Evolutionary conservation across 192 early-diverging fungal species (phyloP).

Genomic region (Linderina pennispora): DNA sequence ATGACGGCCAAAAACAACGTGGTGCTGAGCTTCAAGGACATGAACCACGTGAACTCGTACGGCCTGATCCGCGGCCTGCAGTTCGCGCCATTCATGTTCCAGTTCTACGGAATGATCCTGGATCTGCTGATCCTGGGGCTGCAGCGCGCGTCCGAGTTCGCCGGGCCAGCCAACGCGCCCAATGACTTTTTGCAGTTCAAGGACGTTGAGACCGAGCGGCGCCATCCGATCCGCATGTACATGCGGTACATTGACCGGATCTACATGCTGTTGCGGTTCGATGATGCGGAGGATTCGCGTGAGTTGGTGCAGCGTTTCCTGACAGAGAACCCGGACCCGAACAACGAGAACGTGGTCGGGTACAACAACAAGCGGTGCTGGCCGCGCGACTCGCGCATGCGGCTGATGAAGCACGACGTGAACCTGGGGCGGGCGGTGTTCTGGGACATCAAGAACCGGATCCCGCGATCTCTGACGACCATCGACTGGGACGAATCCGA

Average conservation of each 20-base stretch:
- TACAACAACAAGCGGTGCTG: slow-evolving; percentile 99
- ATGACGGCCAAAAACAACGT: slow-evolving; percentile 99
- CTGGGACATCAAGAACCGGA: slow-evolving; percentile 98
- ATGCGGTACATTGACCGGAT: slow-evolving; percentile 91
- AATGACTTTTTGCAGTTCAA: slow-evolving; percentile 97
- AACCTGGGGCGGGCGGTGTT: slow-evolving; percentile 96
- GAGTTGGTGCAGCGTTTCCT: slow-evolving; percentile 95
- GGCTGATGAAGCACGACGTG: slow-evolving; percentile 98
- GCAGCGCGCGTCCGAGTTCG: slow-evolving; percentile 93
- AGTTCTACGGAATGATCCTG: slow-evolving; percentile 97
- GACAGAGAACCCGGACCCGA: slow-evolving; percentile 98
- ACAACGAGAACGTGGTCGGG: slow-evolving; percentile 97
- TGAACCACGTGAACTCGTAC: slow-evolving; percentile 98
- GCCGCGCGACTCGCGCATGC: slow-evolving; percentile 99
- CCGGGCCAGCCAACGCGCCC: slow-evolving; percentile 84
- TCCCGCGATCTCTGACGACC: slow-evolving; percentile 94
- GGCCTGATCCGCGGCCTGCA: slow-evolving; percentile 97
- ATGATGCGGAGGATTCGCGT: slow-evolving; percentile 79
- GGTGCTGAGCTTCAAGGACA: slow-evolving; percentile 96
- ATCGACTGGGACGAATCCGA: slow-evolving; percentile 92
- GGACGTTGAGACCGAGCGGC: slow-evolving; percentile 84
- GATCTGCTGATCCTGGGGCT: slow-evolving; percentile 93
- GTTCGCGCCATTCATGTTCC: slow-evolving; percentile 96
- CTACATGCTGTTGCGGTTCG: slow-evolving; percentile 92
- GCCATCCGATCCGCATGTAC: slow-evolving; percentile 95